A percentile compares a stretch with the other conserved stretches of the same genome.
Evolutionary conservation across 257 asterid species (phyloP).

Genomic region (Ehretia macrophylla): DNA sequence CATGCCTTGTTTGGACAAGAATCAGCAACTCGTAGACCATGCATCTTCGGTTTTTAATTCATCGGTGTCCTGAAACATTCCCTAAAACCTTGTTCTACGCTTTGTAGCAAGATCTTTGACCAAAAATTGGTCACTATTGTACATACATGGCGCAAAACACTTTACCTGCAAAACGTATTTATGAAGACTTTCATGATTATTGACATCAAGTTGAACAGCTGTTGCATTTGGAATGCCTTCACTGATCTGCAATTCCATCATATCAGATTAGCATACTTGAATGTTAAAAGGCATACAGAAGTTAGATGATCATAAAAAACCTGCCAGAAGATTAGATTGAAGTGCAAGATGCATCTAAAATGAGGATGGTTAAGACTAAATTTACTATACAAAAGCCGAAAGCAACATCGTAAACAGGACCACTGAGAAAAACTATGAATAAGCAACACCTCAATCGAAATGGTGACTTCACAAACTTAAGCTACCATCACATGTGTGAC

Average conservation of each 20-base stretch:
- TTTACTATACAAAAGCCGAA: too few relatives aligned
- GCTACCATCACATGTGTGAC: too few relatives aligned
- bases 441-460: too few relatives aligned
- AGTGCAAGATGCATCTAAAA: too few relatives aligned
- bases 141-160: not conserved
- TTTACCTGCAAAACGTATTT: slow-evolving; percentile 56
- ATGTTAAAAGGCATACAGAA: not conserved
- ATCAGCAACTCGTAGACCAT: not conserved
- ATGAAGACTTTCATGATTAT: slow-evolving; percentile 45
- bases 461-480: too few relatives aligned
- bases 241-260: slow-evolving; percentile 42
- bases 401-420: too few relatives aligned
- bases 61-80: too few relatives aligned
- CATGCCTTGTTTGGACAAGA: not conserved
- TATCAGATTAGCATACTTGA: slow-evolving; percentile 8
- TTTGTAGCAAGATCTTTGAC: not conserved
- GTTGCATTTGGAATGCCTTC: slow-evolving; percentile 74
- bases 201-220: slow-evolving; percentile 75
- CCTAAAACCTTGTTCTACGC: not conserved
- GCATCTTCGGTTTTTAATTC: too few relatives aligned
- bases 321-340: too few relatives aligned
- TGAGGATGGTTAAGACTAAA: too few relatives aligned
- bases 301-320: not conserved
- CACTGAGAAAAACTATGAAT: too few relatives aligned
- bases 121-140: not conserved